These are phyloP conservation scores for Rutstroemia sp. DNA, from an alignment of 2,329 filamentous ascomycete species.

Conservation along the genomic window DNA sequence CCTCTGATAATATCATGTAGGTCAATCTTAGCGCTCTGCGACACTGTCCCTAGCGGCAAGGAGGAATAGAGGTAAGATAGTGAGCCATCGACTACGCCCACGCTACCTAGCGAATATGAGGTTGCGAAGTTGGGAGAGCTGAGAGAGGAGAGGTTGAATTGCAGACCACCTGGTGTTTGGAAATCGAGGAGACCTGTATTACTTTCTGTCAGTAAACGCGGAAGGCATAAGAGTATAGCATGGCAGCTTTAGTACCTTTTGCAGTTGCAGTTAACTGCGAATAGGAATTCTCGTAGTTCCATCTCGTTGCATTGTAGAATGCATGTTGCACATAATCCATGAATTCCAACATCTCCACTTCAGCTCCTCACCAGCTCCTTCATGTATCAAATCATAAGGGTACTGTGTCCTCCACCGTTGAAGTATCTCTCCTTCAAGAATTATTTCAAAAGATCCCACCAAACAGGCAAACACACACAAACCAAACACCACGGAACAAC, in stretches of 20 bases:
- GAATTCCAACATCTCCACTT: conserved; percentile 74
- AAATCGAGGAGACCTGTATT: conserved; percentile 75
- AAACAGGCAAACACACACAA: not conserved
- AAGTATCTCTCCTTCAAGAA: too few relatives aligned
- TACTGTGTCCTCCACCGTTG: too few relatives aligned
- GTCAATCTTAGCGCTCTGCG: conserved; percentile 66
- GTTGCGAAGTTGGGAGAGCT: conserved; percentile 90
- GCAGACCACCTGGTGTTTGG: conserved; percentile 73
- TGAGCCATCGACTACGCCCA: conserved; percentile 92
- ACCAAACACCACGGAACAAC: not conserved
- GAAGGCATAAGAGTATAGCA: not conserved
- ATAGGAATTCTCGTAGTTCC: conserved; percentile 91
- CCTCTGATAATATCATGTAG: conserved; percentile 72
- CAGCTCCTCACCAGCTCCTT: not conserved
- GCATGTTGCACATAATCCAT: conserved; percentile 95
- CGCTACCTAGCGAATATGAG: conserved; percentile 82
- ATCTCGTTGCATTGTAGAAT: conserved; percentile 79
- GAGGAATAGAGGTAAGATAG: conserved; percentile 95
- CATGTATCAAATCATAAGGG: too few relatives aligned
- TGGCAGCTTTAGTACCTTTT: conserved; percentile 48
- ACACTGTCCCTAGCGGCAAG: conserved; percentile 61
- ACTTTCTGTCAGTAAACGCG: conserved; percentile 15
- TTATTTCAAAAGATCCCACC: too few relatives aligned
- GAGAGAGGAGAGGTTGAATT: conserved; percentile 82
- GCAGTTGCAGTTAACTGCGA: conserved; percentile 77